Evolutionary conservation across 2,329 filamentous ascomycete genomes (phyloP), one percentile per base, ranked within the genome.

Genomic region (Alternaria sp.): DNA sequence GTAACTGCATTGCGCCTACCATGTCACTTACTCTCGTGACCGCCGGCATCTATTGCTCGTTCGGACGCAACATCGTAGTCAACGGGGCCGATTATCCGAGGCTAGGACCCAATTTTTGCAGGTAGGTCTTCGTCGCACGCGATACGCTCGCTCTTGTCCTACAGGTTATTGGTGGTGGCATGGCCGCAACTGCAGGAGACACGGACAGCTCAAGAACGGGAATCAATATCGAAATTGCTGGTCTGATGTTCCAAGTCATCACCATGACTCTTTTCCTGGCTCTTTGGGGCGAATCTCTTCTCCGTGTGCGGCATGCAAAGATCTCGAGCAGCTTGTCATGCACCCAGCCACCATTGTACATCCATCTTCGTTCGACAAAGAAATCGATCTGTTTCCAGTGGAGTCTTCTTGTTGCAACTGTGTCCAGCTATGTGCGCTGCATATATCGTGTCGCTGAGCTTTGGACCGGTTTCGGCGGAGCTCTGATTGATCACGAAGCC

Each of bases 111-210:
- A 73, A 71, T 36, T 59, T 83, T 44, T 88, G 87, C 73, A 86
- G 86, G 11, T 84, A 84, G 74, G 81, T 88, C 61, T 89, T 89
- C 76, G 83, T 89, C 64, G 74, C 79, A 36, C 87, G 83, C 69
- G 87, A 89, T 67, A 62, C 88, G 25, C 69, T 87, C 47, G 84
- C 84, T n/a, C 81, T 89, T n/a, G 64, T 87, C 25, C 76, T 88
- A 12, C 87, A 89, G 74, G 85, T 84, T 4, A 80, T 81, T 5
- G 86, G 86, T 10, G 87, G 87, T 56, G 86, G 82, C 36, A 80
- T 88, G 47, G 85, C 88, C 3, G 85, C 86, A 0, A 83, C 83
- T 0, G 83, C 84, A 1, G 77, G 77, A 2, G 76, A 81, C 13
- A 66, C 67, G 2, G 66, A 73, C 1, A 70, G 83, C 25, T 77